Conservation (phyloP, 805 yeast genomes). For the Metschnikowia sp. region DNA sequence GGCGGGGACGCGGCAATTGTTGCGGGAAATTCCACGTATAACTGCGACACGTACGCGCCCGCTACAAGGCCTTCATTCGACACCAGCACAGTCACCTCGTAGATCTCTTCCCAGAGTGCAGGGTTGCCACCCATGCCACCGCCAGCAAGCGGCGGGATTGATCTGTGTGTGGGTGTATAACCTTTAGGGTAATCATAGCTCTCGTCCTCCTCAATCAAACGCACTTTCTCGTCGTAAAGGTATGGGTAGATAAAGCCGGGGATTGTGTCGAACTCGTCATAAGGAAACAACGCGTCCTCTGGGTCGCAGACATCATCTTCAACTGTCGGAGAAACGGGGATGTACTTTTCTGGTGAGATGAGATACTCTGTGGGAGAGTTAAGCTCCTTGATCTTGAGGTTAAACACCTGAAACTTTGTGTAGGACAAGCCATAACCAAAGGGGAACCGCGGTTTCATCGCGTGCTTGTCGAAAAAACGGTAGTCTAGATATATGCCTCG, state of each 20-base stretch:
- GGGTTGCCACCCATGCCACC: slow-evolving; percentile 62
- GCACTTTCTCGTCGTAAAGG: slow-evolving; percentile 35
- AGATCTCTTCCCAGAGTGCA: slow-evolving; percentile 53
- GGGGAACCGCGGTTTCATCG: slow-evolving; percentile 54
- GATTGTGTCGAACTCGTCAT: slow-evolving; percentile 48
- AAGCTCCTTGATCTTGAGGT: slow-evolving; percentile 40
- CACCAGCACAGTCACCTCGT: slow-evolving; percentile 44
- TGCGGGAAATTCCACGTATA: slow-evolving; percentile 51
- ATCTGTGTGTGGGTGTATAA: slow-evolving; percentile 32
- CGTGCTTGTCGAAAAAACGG: slow-evolving; percentile 53
- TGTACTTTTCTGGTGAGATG: slow-evolving; percentile 45
- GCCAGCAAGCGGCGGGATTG: slow-evolving; percentile 38
- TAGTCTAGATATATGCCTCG: slow-evolving; percentile 53
- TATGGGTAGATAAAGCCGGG: slow-evolving; percentile 60
- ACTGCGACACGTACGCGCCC: slow-evolving; percentile 51
- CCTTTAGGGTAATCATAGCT: slow-evolving; percentile 38
- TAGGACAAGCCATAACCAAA: slow-evolving; percentile 64
- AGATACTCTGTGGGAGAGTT: slow-evolving; percentile 43
- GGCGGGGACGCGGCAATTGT: slow-evolving; percentile 50
- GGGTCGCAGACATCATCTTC: slow-evolving; percentile 52
- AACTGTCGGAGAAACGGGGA: slow-evolving; percentile 38
- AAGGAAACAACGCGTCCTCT: slow-evolving; percentile 52
- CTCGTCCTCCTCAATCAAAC: slow-evolving; percentile 35
- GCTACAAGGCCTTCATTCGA: slow-evolving; percentile 44
- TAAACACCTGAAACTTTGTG: slow-evolving; percentile 37